Evolutionary conservation across 2,329 filamentous ascomycete species (phyloP), one percentile per base, ranked within the genome.

Genomic region (Aspergillus felis): DNA sequence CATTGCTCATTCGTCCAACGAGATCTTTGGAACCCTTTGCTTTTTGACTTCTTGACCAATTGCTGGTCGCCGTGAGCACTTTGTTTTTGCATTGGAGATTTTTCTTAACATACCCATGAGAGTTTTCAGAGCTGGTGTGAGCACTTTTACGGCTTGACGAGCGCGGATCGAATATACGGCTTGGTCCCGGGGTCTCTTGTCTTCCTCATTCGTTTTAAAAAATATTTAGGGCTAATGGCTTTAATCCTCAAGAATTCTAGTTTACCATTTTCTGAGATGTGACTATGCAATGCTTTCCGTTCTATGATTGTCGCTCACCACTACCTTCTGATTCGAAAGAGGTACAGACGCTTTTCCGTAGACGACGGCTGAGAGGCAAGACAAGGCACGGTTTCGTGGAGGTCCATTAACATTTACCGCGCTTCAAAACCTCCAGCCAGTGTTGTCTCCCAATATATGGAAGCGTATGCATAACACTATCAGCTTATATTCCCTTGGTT

Each of bases 71-170:
- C 58, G 58, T 61, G 56, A 56, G 59, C 57, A 60, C 57, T 47
- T 27, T 47, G 44, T 61, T 66, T 56, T 61, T 61, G 58, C 61
- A 57, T 61, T 59, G 60, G 54, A 64, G 57, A 60, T 61, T 57
- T 65, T 56, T 55, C 60, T 61, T 60, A 54, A 65, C 66, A 68
- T 68, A 67, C 65, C 65, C 66, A 63, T 66, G 58, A 64, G 59
- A 64, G 62, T 68, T 68, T 64, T 66, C 61, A 64, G 55, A 60
- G 60, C 57, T 56, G 62, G 58, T 57, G 51, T 59, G 50, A 57
- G 59, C 55, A 55, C 54, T 42, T 42, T 54, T 42, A 51, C 54
- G 53, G 41, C 48, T 59, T 58, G 64, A 51, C 56, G 54, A 56
- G 51, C 58, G 61, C 62, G 59, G 55, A 56, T 59, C 62, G 59